Base-by-base conservation (phyloP, 176 grass and related monocot genomes). In the Neostapfia colusana region DNA sequence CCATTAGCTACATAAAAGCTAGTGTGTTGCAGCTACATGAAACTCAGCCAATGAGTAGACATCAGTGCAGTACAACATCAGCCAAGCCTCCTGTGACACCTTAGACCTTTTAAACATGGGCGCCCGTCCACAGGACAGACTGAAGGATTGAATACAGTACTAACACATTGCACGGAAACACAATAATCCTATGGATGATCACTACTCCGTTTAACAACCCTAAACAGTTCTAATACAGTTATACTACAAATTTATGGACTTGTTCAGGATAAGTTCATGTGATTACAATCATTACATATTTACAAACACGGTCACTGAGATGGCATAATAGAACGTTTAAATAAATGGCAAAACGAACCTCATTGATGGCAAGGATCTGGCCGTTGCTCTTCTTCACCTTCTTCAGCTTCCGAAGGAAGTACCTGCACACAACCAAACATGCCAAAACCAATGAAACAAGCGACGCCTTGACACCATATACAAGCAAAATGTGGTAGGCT, bases 321-420 rank as follows among this genome's bases (percentile, higher is more conserved):
- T 53, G 18, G 20, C 20, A 54, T 0, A n/a, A 21, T 54, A 21
- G 20, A 21, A 54, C 7, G 21, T 9, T 0, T 2, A 55, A 10
- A n/a, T 31, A 7, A 41, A 26, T 51, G 34, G 36, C 11, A 56
- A 21, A 54, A 54, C 51, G 7, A 54, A 91, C 88, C 92, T 95
- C 88, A 24, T 89, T 91, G 13, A 91, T 85, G 21, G 86, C 75
- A 8, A 91, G 49, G 6, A 89, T 78, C 50, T 95, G 88, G 3
- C 86, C 86, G 17, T 91, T 94, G 55, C 80, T 94, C 83, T 94
- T 91, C 76, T 94, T 94, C 1, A 89, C 85, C 57, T 93, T 93
- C 88, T 93, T 93, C 7, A 93, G 74, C 82, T 93, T 91, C 31
- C 88, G 74, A 51, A 94, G 61, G 67, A 91, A 94, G 83, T 94